Base-by-base conservation (phyloP, 169 alveolate species). In the Eimeria acervulina region DNA sequence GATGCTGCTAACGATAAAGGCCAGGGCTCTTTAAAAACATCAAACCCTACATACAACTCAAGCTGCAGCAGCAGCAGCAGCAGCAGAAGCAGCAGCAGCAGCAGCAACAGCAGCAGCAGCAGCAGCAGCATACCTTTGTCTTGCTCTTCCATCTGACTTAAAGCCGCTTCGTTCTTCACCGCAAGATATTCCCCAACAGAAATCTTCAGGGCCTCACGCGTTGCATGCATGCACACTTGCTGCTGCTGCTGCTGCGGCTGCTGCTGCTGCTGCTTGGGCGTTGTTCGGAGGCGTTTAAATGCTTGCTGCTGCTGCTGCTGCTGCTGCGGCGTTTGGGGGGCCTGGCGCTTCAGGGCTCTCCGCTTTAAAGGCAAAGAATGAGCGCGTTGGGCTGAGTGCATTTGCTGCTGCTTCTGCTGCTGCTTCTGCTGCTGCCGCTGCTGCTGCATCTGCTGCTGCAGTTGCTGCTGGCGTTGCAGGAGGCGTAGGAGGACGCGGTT, bases 241-340 rank as follows among this genome's bases (percentile, higher is more conserved):
- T 72, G 84, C 52, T 72, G 84, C 84, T 72, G 84, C 84, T 72
- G 84, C 52, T 72, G 84, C 84, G 59, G 59, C 21, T 51, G 15
- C 59, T 51, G 0, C 59, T 51, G 59, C 15, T 51, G 59, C 59
- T 51, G 59, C 59, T 51, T 51, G 6, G 7, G 59, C 15, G 2
- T 17, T 12, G 59, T 17, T 51, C 7, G 59, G 1, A 38, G 40
- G 78, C 78, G 59, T 51, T 17, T 66, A 26, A 8, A 51, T 51
- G 7, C 15, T 1, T 23, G 84, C 84, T 72, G 84, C 47, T 72
- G 84, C 47, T 72, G 51, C 84, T 72, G 28, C 40, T 72, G 84
- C 40, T 10, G 84, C 40, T 8, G 84, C 84, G 7, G 8, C 44
- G 42, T 72, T 33, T 17, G 7, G n/a, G 47, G 84, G 47, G 47